Conservation (phyloP, 1,284 basidiomycete genomes). For the Ceraceosorus guamensis region DNA sequence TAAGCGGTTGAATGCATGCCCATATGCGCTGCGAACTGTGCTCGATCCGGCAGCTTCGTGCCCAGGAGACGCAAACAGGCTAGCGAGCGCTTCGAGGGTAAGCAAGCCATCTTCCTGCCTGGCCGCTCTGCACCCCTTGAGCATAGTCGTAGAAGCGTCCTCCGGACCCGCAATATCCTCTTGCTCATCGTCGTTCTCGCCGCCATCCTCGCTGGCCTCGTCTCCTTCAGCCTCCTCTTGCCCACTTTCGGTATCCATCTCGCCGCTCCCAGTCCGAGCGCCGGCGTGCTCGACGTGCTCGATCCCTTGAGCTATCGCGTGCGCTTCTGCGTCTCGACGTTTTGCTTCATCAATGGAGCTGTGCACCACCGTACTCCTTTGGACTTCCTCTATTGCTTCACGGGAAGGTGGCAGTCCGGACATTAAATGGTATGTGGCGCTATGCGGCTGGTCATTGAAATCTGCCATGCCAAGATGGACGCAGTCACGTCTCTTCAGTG, state of each 20-base stretch:
- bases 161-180: conserved; percentile 18
- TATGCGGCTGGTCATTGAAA: conserved; percentile 83
- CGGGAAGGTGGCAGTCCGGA: conserved; percentile 54
- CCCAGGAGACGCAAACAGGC: conserved; percentile 55
- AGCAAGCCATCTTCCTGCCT: conserved; percentile 65
- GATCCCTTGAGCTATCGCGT: conserved; percentile 1
- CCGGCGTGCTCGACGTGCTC: not conserved
- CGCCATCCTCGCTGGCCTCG: conserved; percentile 10
- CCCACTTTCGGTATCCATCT: conserved; percentile 21
- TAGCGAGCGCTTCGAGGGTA: conserved; percentile 57
- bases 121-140: conserved; percentile 68
- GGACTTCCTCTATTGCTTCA: conserved; percentile 57
- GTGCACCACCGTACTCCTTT: conserved; percentile 71
- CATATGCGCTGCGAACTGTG: too few relatives aligned
- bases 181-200: conserved; percentile 7
- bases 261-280: not conserved
- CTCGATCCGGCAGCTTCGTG: too few relatives aligned
- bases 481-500: too few relatives aligned
- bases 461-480: conserved; percentile 54
- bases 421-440: conserved; percentile 76
- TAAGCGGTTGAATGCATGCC: too few relatives aligned
- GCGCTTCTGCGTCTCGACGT: conserved; percentile 36
- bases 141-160: conserved; percentile 55
- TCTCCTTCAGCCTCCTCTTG: conserved; percentile 52
- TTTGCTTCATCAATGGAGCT: conserved; percentile 65